These are phyloP conservation scores for Anethum foeniculum DNA, from an alignment of 140 eudicot genomes.

Conservation along the genomic window DNA sequence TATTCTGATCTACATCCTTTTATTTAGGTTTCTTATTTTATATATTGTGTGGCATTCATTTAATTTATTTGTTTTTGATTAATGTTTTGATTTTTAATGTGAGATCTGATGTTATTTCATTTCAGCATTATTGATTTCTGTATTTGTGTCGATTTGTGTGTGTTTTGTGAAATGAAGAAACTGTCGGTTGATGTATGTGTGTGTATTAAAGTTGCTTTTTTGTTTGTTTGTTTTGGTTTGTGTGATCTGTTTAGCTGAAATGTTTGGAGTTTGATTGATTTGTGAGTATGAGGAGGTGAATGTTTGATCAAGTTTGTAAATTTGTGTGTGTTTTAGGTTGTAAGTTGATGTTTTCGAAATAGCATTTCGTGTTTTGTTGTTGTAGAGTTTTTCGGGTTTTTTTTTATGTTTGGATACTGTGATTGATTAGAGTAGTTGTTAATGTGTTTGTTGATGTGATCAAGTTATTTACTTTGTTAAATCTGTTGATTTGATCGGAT, in stretches of 20 bases:
- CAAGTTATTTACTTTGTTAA: not conserved
- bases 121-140: slow-evolving; percentile 17
- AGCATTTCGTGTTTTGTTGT: not conserved
- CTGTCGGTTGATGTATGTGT: slow-evolving; percentile 1
- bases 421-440: not conserved
- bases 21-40: not conserved
- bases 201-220: not conserved
- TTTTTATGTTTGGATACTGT: not conserved
- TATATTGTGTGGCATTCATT: not conserved
- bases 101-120: slow-evolving; percentile 19
- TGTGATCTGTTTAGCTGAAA: not conserved
- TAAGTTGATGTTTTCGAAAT: not conserved
- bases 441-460: not conserved
- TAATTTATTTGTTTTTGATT: not conserved
- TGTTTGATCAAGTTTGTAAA: not conserved
- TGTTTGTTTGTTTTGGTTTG: not conserved
- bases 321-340: not conserved
- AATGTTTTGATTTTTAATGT: not conserved
- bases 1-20: slow-evolving; percentile 5
- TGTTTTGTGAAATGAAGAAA: not conserved
- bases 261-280: not conserved
- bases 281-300: too few relatives aligned
- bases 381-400: not conserved
- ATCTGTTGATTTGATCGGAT: not conserved
- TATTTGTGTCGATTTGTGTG: not conserved